These are phyloP conservation scores for Beauveria rudraprayagi DNA, from an alignment of 2,329 filamentous ascomycete genomes.

Conservation along the genomic window DNA sequence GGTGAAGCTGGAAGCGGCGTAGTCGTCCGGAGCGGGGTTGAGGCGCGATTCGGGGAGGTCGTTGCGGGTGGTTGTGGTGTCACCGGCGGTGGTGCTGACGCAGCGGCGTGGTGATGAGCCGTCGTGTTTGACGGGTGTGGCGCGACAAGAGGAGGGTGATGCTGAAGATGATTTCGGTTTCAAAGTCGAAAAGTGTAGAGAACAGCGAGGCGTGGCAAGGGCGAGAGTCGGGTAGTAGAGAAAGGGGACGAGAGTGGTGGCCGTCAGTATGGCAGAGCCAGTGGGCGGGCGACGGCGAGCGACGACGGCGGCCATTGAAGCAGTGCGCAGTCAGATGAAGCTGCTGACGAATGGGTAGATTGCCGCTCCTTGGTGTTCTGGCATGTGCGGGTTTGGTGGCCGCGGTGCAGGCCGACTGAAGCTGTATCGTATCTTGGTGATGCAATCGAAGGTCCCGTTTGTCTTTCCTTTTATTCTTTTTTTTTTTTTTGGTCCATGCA, in stretches of 20 bases:
- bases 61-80: conserved; percentile 22
- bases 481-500: not conserved
- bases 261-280: conserved; percentile 13
- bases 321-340: not conserved
- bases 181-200: conserved; percentile 2
- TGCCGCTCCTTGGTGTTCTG: not conserved
- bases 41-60: conserved; percentile 49
- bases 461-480: not conserved
- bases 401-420: not conserved
- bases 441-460: not conserved
- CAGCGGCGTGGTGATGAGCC: not conserved
- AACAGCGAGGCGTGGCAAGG: conserved; percentile 14
- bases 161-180: not conserved
- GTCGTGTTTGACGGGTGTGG: not conserved
- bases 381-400: not conserved
- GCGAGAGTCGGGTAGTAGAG: conserved; percentile 45
- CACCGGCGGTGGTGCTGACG: not conserved
- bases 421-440: not conserved
- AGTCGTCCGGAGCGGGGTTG: conserved; percentile 78
- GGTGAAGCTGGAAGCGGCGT: conserved; percentile 72
- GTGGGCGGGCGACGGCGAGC: not conserved
- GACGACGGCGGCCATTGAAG: not conserved
- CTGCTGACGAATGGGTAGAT: not conserved
- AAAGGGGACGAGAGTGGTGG: conserved; percentile 29
- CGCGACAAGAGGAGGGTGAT: not conserved